Percentiles rank a stretch among this genome's conserved stretches.
Conservation (phyloP, 2,329 filamentous ascomycete genomes). For the Dactylellina sp. region DNA sequence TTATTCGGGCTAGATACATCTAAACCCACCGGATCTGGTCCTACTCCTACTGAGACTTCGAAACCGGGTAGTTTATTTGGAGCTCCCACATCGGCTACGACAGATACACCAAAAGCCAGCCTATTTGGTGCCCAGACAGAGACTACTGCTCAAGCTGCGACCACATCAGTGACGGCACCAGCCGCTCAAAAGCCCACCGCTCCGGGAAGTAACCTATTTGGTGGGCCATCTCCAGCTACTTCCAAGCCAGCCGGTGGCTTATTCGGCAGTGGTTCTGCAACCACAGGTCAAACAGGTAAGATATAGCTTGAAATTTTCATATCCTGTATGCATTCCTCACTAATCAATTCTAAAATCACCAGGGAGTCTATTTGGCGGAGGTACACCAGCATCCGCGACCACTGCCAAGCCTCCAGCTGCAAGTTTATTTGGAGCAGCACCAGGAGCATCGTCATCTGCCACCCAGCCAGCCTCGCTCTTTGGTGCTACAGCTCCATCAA, state of each 20-base stretch:
- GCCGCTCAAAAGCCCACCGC: slow-evolving; percentile 18
- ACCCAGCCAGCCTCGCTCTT: slow-evolving; percentile 15
- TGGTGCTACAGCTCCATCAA: slow-evolving; percentile 29
- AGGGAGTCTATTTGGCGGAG: slow-evolving; percentile 28
- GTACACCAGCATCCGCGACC: slow-evolving; percentile 29
- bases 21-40: slow-evolving; percentile 50
- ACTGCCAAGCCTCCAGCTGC: slow-evolving; percentile 36
- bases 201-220: slow-evolving; percentile 33
- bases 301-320: background rate
- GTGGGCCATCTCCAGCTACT: slow-evolving; percentile 4
- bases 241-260: slow-evolving; percentile 14
- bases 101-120: slow-evolving; percentile 56
- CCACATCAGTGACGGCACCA: background rate
- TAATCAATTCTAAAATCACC: background rate
- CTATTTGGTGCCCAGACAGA: slow-evolving; percentile 36
- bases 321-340: background rate
- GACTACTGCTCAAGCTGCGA: slow-evolving; percentile 16
- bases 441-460: slow-evolving; percentile 10
- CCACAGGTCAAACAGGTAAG: slow-evolving; percentile 32
- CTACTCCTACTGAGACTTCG: no score
- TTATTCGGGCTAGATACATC: slow-evolving; percentile 62
- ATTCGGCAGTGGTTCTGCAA: slow-evolving; percentile 16
- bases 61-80: slow-evolving; percentile 62
- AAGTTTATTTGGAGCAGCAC: slow-evolving; percentile 51
- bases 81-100: slow-evolving; percentile 58